A percentile compares a stretch with the other conserved stretches of the same genome.
Evolutionary conservation across 2,329 filamentous ascomycete genomes (phyloP).

Genomic region (Ilyonectria sp.): DNA sequence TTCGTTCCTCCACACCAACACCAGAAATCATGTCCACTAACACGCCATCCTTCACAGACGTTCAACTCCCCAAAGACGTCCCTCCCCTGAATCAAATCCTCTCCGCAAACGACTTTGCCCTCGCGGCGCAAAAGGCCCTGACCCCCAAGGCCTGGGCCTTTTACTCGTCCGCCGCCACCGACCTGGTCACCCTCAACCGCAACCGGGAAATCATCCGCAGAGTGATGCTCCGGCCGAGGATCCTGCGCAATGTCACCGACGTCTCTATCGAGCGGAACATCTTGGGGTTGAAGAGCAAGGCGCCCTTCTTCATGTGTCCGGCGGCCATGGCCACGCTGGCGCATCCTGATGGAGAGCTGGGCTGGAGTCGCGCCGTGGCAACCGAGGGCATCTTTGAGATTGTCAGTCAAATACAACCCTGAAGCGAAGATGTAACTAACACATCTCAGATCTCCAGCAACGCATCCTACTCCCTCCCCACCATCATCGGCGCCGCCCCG

Average conservation of each 20-base stretch:
- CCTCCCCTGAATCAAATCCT: constrained; percentile 44
- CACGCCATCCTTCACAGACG: constrained; percentile 9
- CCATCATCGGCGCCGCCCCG: constrained; percentile 44
- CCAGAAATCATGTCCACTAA: constrained; percentile 2
- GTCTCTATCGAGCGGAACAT: constrained; percentile 68
- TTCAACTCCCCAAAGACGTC: constrained; percentile 34
- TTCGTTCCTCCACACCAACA: constrained; percentile 10
- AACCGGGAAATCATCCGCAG: constrained; percentile 69
- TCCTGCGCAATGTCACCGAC: constrained; percentile 68
- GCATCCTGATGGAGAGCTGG: constrained; percentile 73
- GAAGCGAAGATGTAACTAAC: constrained; percentile 2
- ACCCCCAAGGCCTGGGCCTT: constrained; percentile 79
- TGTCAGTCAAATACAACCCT: constrained; percentile 16
- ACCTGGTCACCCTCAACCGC: constrained; percentile 67
- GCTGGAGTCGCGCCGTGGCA: constrained; percentile 47
- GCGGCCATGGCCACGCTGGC: constrained; percentile 76
- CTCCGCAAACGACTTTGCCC: constrained; percentile 69
- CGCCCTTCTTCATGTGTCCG: constrained; percentile 76
- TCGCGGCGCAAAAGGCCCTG: constrained; percentile 68
- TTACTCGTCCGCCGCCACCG: constrained; percentile 77
- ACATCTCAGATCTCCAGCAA: constrained; percentile 44
- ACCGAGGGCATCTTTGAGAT: constrained; percentile 49
- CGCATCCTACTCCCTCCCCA: constrained; percentile 45
- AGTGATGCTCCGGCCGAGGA: constrained; percentile 72
- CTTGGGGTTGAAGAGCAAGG: constrained; percentile 63